Base-by-base conservation (phyloP, 106 monocot species). In the Phalaenopsis equestris region DNA sequence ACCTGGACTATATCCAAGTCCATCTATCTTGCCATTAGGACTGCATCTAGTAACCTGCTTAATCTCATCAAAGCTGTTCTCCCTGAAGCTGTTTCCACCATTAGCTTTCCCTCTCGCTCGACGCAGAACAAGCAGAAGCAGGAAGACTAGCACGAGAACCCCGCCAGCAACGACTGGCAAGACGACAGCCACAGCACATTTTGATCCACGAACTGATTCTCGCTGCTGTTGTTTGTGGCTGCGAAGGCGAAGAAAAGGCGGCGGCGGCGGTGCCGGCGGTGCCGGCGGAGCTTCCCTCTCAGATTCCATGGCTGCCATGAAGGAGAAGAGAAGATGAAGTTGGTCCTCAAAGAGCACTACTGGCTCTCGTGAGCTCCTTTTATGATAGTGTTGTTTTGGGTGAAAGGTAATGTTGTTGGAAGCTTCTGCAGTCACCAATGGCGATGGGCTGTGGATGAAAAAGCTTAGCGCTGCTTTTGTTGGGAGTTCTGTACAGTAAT, bases 1-100 rank as follows among this genome's bases (percentile, higher is more conserved):
- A 85, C 81, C 84, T 45, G 80, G 80, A n/a, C 77, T 84, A 36
- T 80, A 84, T 11, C 55, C 70, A 36, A 76, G 52, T 16, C 37
- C 75, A 10, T 36, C 77, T 23, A 37, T 36, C 48, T 42, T 73
- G 9, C 48, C 6, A 76, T n/a, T 15, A 39, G 76, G 52, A 24
- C 46, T 47, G 49, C 76, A 76, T 24, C 14, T 78, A 36, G 84
- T 68, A 16, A 77, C 5, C 80, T 76, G 80, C 67, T 5, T 76
- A 42, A 19, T 48, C 24, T 84, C 76, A 49, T 76, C 76, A 76
- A 52, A 76, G 18, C 67, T 41, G 48, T 36, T 41, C 65, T 80
- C 76, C 45, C 83, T 65, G 73, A 74, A 79, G 61, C 65, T 84
- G 84, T 49, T 76, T 43, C 47, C 77, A 12, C 30, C 16, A 21